Percentiles rank a stretch among this genome's conserved stretches.
Evolutionary conservation across 2,329 filamentous ascomycete genomes (phyloP).

Genomic region (Ophiostoma sp.): DNA sequence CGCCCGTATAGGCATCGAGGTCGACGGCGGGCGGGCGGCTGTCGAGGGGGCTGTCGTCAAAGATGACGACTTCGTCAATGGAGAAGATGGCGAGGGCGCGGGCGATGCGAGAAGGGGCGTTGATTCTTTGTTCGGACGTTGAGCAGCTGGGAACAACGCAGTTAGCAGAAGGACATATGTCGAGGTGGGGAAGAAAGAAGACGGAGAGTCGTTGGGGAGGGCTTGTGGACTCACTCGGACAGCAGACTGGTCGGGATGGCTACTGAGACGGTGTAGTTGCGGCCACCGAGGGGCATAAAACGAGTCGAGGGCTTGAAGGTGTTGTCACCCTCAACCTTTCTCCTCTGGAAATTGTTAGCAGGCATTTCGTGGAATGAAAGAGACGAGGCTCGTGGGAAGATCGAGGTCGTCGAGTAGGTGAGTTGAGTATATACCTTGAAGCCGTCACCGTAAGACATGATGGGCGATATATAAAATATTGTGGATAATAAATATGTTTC

Average conservation of each 20-base stretch:
- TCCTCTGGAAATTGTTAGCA: slow-evolving; percentile 44
- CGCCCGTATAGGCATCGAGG: slow-evolving; percentile 62
- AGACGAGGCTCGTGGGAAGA: neutral
- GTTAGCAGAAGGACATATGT: neutral
- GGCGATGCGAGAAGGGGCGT: slow-evolving; percentile 72
- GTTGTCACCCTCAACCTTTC: slow-evolving; percentile 44
- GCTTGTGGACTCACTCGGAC: slow-evolving; percentile 58
- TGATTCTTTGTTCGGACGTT: slow-evolving; percentile 73
- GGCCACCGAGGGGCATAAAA: slow-evolving; percentile 64
- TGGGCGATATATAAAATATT: neutral
- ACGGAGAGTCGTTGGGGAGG: neutral
- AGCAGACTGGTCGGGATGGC: slow-evolving; percentile 78
- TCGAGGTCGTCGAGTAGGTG: neutral
- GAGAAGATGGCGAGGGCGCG: slow-evolving; percentile 80
- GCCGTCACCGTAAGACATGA: slow-evolving; percentile 31
- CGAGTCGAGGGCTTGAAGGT: slow-evolving; percentile 68
- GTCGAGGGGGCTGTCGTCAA: slow-evolving; percentile 63
- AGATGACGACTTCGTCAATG: slow-evolving; percentile 81
- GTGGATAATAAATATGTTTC: neutral
- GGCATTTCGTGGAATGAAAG: neutral
- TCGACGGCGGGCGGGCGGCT: slow-evolving; percentile 51
- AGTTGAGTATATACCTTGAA: slow-evolving; percentile 27
- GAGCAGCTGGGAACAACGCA: slow-evolving; percentile 54
- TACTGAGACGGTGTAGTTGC: slow-evolving; percentile 73
- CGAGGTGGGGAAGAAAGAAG: neutral